Evolutionary conservation across 1,139 yeast genomes (phyloP), one percentile per base, ranked within the genome.

Genomic region (Blastobotrys ciferrii): DNA sequence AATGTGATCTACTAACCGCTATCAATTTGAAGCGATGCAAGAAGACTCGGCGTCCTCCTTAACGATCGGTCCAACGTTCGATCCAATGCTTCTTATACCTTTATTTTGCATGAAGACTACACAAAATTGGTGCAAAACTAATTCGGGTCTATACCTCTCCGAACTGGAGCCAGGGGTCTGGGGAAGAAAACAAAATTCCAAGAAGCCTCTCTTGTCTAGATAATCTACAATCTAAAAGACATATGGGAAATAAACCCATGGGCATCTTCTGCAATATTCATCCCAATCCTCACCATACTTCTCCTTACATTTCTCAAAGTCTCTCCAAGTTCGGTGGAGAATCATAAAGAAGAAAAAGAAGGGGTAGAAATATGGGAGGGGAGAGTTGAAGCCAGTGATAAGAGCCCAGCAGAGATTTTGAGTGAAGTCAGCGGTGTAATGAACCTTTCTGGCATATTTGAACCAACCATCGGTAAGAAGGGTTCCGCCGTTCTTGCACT

Each of bases 211-310:
- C 28, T 23, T 9, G 5, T 23, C 28, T 23, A 23, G 5, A 9
- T 23, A 23, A 23, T 23, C 5, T 23, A 18, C 33, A 6, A 15
- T 36, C 56, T 74, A 88, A 63, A 77, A 85, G 43, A 89, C 82
- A 61, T 81, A 87, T 36, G 98, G 98, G 65, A 92, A 87, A 69
- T 87, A 91, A 65, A 88, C 67, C 70, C 86, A 92, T 35, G 98
- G 98, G 67, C 98, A 92, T 49, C 82, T 85, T 64, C 87, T 81
- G 61, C 81, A 74, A 70, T 91, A 92, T 65, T 78, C 80, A 53
- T 80, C 86, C 98, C 98, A 92, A 69, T 92, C 98, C 46, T 80
- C 83, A 43, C 98, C 98, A 63, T 92, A 92, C 73, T 92, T 92
- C 67, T 72, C 77, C 58, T 75, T 78, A 69, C 97, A 88, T 69